Percentiles rank a stretch among this genome's conserved stretches.
phyloP scores from a whole-genome alignment of 495 filamentous ascomycete species.

The Daldinia concentrica region DNA sequence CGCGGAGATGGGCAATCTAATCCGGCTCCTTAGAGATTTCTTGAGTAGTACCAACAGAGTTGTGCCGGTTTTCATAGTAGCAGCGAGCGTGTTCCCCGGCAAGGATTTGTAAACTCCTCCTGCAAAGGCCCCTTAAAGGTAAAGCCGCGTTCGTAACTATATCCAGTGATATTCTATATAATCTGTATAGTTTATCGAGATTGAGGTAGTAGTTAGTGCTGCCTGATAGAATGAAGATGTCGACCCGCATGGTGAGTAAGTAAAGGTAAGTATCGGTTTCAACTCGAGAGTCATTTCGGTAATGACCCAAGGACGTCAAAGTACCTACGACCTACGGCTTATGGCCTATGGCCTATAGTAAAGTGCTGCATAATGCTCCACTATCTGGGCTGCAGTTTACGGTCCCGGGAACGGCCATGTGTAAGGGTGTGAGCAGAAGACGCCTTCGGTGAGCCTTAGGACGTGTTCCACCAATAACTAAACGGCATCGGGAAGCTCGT shows the following conservation, averaged over 20 bases:
- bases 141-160: constrained; percentile 21
- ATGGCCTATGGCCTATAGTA: constrained; percentile 5
- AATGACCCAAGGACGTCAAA: constrained; percentile 21
- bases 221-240: constrained; percentile 37
- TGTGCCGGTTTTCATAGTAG: constrained; percentile 34
- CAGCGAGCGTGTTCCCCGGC: constrained; percentile 25
- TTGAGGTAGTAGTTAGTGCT: constrained; percentile 27
- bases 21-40: constrained; percentile 36
- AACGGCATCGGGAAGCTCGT: constrained; percentile 19
- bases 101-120: constrained; percentile 38
- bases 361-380: constrained; percentile 34
- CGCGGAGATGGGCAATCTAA: constrained; percentile 35
- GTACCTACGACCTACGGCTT: constrained; percentile 12
- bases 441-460: constrained; percentile 41
- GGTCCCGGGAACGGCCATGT: constrained; percentile 32
- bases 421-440: constrained; percentile 39
- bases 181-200: constrained; percentile 17
- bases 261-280: constrained; percentile 16
- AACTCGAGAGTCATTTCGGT: constrained; percentile 23
- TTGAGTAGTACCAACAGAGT: constrained; percentile 35
- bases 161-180: constrained; percentile 23
- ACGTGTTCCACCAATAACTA: constrained; percentile 33
- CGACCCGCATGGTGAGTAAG: constrained; percentile 26
- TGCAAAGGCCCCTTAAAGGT: constrained; percentile 38
- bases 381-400: constrained; percentile 43